A percentile compares a stretch with the other conserved stretches of the same genome.
These are phyloP conservation scores for Kazachstania sp. DNA, from an alignment of 1,139 yeast genomes.

Conservation along the genomic window DNA sequence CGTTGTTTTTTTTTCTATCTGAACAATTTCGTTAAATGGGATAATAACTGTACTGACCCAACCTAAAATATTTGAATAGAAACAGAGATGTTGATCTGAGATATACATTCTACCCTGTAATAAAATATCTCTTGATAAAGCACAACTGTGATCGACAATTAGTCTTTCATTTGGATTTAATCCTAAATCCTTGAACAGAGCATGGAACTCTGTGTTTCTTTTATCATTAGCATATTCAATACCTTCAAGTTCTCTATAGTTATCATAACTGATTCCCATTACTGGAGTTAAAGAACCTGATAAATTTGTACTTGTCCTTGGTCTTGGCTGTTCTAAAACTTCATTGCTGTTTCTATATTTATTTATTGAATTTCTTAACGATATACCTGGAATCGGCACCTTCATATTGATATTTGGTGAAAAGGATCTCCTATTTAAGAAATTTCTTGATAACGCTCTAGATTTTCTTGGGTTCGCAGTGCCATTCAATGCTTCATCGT, in stretches of 20 bases:
- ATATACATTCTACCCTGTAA: constrained; percentile 66
- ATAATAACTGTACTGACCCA: constrained; percentile 62
- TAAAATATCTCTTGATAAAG: constrained; percentile 59
- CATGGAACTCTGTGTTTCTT: constrained; percentile 56
- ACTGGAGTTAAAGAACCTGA: constrained; percentile 14
- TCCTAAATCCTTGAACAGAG: constrained; percentile 42
- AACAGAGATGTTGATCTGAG: constrained; percentile 51
- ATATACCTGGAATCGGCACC: constrained; percentile 19
- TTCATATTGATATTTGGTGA: constrained; percentile 25
- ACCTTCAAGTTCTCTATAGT: constrained; percentile 21
- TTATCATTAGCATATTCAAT: constrained; percentile 34
- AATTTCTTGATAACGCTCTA: constrained; percentile 22
- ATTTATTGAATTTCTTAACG: constrained; percentile 18
- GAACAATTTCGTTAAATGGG: constrained; percentile 61
- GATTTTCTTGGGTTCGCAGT: constrained; percentile 17
- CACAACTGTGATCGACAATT: constrained; percentile 63
- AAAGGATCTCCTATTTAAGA: constrained; percentile 24
- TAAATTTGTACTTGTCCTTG: constrained; percentile 15
- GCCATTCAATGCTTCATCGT: constrained; percentile 10
- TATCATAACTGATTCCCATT: constrained; percentile 12
- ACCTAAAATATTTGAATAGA: constrained; percentile 66
- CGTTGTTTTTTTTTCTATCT: constrained; percentile 62
- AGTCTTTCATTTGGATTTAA: constrained; percentile 46
- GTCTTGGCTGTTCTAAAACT: constrained; percentile 4
- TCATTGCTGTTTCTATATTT: constrained; percentile 15